Base-by-base conservation (phyloP, 495 filamentous ascomycete species). In the Physcia stellaris region DNA sequence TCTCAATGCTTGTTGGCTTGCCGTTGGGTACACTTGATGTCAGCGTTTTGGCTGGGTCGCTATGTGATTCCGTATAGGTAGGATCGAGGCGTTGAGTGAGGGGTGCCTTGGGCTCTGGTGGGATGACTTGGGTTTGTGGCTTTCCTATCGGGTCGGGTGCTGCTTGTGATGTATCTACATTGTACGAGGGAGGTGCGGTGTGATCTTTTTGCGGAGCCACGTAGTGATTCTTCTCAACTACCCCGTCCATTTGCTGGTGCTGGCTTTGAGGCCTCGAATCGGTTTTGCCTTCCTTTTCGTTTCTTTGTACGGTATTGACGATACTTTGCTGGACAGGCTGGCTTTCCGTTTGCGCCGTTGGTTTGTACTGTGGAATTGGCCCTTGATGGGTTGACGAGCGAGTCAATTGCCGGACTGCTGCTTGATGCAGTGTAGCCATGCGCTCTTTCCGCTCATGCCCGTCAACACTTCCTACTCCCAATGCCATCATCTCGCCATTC, bases 381-480 rank as follows among this genome's bases (percentile, higher is more conserved):
- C 26, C 26, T n/a, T n/a, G n/a, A n/a, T n/a, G n/a, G n/a, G n/a
- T n/a, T n/a, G n/a, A n/a, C n/a, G 35, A 37, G 5, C n/a, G 7
- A 10, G 35, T 37, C 6, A 24, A 21, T 24, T 21, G 24, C 17
- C 35, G 13, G 3, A 37, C 35, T 6, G 29, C 20, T 16, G 17
- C 13, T 4, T 19, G 18, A 9, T 20, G 35, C n/a, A 48, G 16
- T 6, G 29, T 37, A 3, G 45, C 41, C 13, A 48, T 17, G 16
- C 22, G 27, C 18, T 43, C 37, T 19, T 15, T 24, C 20, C 32
- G 22, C 12, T 15, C 34, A 26, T 29, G 26, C 6, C 36, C 41
- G 12, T 48, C 33, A 17, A 31, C 22, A 11, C 27, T 34, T n/a
- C 37, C 45, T 23, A 34, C 35, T 1, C 32, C 37, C 20, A 41